phyloP scores from a whole-genome alignment of 306 rosid genomes.

The Quercus rubra region DNA sequence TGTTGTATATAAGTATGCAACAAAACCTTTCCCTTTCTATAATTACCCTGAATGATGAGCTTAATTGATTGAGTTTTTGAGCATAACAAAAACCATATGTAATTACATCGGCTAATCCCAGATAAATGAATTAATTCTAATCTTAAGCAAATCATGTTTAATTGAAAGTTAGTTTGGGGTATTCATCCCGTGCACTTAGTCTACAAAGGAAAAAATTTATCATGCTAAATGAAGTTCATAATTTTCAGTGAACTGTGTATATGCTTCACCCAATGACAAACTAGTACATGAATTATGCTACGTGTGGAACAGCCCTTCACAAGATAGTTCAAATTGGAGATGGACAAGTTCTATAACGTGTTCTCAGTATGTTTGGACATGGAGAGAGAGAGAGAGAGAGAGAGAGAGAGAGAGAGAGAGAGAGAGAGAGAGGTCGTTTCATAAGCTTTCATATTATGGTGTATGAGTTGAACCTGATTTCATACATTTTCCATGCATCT shows the following conservation, averaged over 20 bases:
- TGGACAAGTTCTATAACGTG: neutral
- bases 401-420: neutral
- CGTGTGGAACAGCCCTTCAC: neutral
- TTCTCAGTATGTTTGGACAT: neutral
- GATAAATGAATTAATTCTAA: neutral
- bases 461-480: neutral
- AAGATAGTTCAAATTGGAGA: neutral
- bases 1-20: too few species aligned
- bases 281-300: neutral
- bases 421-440: neutral
- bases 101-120: neutral
- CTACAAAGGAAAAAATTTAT: neutral
- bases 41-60: neutral
- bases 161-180: neutral
- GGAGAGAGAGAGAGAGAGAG: neutral
- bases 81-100: neutral
- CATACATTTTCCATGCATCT: neutral
- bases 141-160: neutral
- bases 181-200: neutral
- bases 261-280: too few species aligned
- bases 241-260: too few species aligned
- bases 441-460: neutral
- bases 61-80: neutral
- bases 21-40: too few species aligned
- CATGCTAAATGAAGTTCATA: neutral